These are phyloP conservation scores for Plasmopara halstedii DNA, from an alignment of 352 stramenopile genomes.

Conservation along the genomic window DNA sequence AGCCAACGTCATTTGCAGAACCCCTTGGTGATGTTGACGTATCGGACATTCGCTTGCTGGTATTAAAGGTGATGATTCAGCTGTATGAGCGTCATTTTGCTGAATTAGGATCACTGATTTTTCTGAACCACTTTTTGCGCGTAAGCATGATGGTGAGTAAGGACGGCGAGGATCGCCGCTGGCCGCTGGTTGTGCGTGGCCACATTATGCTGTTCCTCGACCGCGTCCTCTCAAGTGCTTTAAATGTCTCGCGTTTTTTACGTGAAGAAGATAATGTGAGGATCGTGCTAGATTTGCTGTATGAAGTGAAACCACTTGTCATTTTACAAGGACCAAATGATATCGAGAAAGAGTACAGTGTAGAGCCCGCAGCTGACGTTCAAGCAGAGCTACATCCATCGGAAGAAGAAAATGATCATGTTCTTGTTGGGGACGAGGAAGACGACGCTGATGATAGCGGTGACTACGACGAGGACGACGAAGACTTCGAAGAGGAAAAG, in stretches of 20 bases:
- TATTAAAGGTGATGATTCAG: conserved; percentile 85
- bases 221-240: conserved; percentile 66
- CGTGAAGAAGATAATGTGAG: conserved; percentile 62
- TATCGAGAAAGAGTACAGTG: conserved; percentile 63
- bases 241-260: conserved; percentile 75
- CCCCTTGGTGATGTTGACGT: conserved; percentile 38
- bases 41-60: conserved; percentile 70
- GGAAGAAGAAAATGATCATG: conserved; percentile 37
- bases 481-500: conserved; percentile 29
- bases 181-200: conserved; percentile 68
- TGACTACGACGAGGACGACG: conserved; percentile 31
- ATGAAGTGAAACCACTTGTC: conserved; percentile 73
- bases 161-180: conserved; percentile 35
- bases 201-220: conserved; percentile 82
- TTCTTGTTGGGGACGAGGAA: conserved; percentile 26
- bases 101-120: conserved; percentile 66
- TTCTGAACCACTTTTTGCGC: conserved; percentile 76
- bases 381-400: conserved; percentile 52
- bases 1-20: conserved; percentile 16
- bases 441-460: conserved; percentile 35
- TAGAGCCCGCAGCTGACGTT: conserved; percentile 42
- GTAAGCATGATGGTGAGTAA: conserved; percentile 68
- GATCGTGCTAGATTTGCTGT: conserved; percentile 68
- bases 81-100: conserved; percentile 76
- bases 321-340: conserved; percentile 54